Evolutionary conservation across 257 asterid genomes (phyloP).

Genomic region (Scutellaria minor): DNA sequence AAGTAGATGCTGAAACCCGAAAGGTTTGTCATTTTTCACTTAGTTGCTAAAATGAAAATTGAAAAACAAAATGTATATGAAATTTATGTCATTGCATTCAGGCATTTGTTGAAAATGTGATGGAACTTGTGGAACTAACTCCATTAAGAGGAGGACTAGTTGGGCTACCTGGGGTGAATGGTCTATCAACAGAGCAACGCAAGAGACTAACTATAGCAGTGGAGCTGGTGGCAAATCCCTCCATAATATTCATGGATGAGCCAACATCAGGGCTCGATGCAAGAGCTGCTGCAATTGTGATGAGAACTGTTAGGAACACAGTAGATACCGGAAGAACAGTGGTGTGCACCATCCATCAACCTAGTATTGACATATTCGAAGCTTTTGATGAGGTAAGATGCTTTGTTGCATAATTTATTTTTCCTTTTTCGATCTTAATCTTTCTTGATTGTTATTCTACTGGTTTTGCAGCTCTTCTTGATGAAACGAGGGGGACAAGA

Average conservation of each 20-base stretch:
- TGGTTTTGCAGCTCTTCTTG: slow-evolving; percentile 49
- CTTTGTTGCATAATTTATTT: neutral
- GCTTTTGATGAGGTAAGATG: slow-evolving; percentile 64
- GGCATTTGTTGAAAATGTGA: slow-evolving; percentile 60
- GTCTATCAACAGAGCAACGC: slow-evolving; percentile 72
- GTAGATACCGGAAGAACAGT: slow-evolving; percentile 70
- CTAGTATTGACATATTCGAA: slow-evolving; percentile 72
- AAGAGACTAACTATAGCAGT: slow-evolving; percentile 78
- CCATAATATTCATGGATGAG: slow-evolving; percentile 71
- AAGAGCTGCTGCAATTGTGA: slow-evolving; percentile 73
- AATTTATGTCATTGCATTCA: slow-evolving; percentile 17
- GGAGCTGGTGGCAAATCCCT: slow-evolving; percentile 72
- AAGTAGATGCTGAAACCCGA: slow-evolving; percentile 45
- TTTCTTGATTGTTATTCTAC: slow-evolving; percentile 7
- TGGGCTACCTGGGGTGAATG: slow-evolving; percentile 65
- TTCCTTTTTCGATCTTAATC: neutral
- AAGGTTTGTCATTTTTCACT: slow-evolving; percentile 39
- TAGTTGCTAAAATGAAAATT: too few relatives aligned
- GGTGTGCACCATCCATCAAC: slow-evolving; percentile 75
- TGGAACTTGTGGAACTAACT: slow-evolving; percentile 67
- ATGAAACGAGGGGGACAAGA: slow-evolving; percentile 76
- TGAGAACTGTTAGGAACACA: slow-evolving; percentile 70
- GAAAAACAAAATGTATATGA: too few relatives aligned
- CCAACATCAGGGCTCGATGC: slow-evolving; percentile 77
- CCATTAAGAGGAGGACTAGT: slow-evolving; percentile 54